Percentiles rank a stretch among this genome's conserved stretches.
These are phyloP conservation scores for Cenchrus fungigraminus DNA, from an alignment of 176 grass and related monocot genomes.

Conservation along the genomic window DNA sequence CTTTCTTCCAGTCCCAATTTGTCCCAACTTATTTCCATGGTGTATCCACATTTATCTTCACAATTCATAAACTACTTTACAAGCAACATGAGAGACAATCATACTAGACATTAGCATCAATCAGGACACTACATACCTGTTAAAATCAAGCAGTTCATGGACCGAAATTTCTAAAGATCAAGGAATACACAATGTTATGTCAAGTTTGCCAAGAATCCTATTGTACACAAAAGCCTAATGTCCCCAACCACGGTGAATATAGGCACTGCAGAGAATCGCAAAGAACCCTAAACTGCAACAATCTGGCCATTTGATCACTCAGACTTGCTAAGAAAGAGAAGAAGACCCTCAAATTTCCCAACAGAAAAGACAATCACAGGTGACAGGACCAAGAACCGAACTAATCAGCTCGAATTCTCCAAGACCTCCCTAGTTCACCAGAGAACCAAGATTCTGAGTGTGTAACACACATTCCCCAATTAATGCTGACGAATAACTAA, in stretches of 20 bases:
- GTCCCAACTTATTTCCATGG: neutral
- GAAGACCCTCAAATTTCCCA: neutral
- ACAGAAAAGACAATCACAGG: neutral
- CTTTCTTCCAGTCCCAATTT: neutral
- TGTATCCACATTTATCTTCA: neutral
- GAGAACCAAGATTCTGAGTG: slow-evolving; percentile 11
- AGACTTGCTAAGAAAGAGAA: slow-evolving; percentile 30
- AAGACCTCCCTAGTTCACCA: neutral
- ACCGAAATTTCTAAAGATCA: neutral
- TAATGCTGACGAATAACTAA: slow-evolving; percentile 37
- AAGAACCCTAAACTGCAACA: slow-evolving; percentile 25
- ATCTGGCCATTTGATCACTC: neutral
- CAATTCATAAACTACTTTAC: slow-evolving; percentile 12
- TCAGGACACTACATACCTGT: neutral
- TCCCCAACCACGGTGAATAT: neutral
- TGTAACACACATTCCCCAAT: slow-evolving; percentile 4
- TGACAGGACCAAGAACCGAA: slow-evolving; percentile 30
- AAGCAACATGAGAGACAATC: neutral
- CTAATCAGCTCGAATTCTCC: slow-evolving; percentile 10
- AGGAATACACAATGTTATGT: neutral
- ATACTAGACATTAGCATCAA: neutral
- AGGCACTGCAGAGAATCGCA: neutral
- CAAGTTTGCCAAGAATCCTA: neutral
- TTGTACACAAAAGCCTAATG: neutral
- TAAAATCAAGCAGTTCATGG: neutral